Base-by-base conservation (phyloP, 805 yeast species). In the Kuraishia cidri region DNA sequence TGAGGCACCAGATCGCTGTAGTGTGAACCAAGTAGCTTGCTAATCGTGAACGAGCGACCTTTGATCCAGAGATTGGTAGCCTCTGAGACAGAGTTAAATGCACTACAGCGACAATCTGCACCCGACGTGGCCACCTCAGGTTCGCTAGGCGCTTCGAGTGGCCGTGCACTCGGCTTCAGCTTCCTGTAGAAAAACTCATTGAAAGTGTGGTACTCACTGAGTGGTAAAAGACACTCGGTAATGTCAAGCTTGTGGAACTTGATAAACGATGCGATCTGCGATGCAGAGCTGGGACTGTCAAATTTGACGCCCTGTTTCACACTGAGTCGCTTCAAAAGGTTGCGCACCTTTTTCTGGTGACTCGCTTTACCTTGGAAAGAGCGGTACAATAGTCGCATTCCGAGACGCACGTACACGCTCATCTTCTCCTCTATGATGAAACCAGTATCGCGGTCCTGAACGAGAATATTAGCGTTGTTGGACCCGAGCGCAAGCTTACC, bases 391-490 rank as follows among this genome's bases (percentile, higher is more conserved):
- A 90, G 56, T 28, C 96, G 56, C 33, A 90, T 90, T 0, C 97
- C 98, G 24, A 92, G 50, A 31, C 96, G 65, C 8, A 92, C 92
- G 46, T 84, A 84, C 2, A 83, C 74, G 37, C 88, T 79, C 83
- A 92, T 90, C 46, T 86, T 86, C 47, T 90, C 98, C 51, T 90
- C 97, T 48, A 82, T 56, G n/a, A 90, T 75, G 29, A 84, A 69
- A 0, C 98, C 98, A 0, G 96, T 79, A 12, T 70, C 64, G 39
- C 98, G 66, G 52, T 92, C 97, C 53, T 92, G 97, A 2, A 90
- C 97, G 31, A 92, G 62, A 20, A 92, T 90, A 48, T 90, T 90
- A 7, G 97, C 98, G 30, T 94, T 86, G 49, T 90, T 85, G 16
- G 79, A 77, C 2, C 97, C 97, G 24, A 90, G 57, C 31, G 77